These are phyloP conservation scores for Effrenium voratum DNA, from an alignment of 73 alveolate genomes.

Conservation along the genomic window DNA sequence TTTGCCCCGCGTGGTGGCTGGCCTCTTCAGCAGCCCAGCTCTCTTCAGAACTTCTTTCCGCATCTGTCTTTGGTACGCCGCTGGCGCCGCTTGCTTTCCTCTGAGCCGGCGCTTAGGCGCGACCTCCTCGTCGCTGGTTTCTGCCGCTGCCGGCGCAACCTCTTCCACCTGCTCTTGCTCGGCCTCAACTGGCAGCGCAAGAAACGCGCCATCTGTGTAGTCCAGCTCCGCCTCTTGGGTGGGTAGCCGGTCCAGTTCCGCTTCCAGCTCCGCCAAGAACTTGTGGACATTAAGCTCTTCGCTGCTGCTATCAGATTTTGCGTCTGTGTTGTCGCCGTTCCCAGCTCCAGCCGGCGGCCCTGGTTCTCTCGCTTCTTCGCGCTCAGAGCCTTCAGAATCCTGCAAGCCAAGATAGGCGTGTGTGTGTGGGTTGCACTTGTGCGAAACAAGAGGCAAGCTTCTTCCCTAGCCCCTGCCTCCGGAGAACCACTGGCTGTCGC, in stretches of 20 bases:
- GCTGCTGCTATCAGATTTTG: neutral
- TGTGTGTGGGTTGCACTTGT: too few species aligned
- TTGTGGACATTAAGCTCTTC: too few species aligned
- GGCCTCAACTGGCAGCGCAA: neutral
- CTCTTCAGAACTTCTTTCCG: neutral
- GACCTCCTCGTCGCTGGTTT: neutral
- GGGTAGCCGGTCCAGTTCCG: neutral
- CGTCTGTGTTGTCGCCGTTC: neutral
- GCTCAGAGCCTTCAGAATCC: too few species aligned
- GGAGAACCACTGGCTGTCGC: neutral
- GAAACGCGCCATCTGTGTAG: too few species aligned
- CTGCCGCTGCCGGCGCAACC: neutral
- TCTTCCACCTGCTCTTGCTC: neutral
- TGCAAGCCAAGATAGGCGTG: too few species aligned
- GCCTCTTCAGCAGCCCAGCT: neutral
- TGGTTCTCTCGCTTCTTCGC: neutral
- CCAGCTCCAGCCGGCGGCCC: neutral
- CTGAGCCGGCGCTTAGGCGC: neutral
- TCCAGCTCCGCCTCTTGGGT: neutral
- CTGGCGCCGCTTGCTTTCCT: too few species aligned
- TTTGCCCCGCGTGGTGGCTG: neutral
- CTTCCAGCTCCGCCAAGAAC: neutral
- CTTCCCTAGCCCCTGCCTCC: neutral
- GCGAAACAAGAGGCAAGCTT: neutral
- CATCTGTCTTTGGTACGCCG: too few species aligned